Evolutionary conservation across 1,284 basidiomycete genomes (phyloP).

Genomic region (Ceratobasidium sp.): DNA sequence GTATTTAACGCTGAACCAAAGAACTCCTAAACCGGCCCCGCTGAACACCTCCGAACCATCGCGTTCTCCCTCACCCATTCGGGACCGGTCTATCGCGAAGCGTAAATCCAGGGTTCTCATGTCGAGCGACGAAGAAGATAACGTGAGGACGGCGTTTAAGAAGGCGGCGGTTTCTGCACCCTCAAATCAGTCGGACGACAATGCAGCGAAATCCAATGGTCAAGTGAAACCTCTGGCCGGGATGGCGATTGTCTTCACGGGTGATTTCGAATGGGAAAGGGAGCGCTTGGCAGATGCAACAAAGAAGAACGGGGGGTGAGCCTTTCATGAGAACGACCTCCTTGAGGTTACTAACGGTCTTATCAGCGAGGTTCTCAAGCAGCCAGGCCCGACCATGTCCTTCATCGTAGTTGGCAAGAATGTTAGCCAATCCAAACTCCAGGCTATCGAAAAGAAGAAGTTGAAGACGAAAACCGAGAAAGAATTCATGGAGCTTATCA

Average conservation of each 20-base stretch:
- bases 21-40: background rate
- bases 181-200: constrained; percentile 47
- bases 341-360: background rate
- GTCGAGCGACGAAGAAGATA: constrained; percentile 40
- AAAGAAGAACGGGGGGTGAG: constrained; percentile 44
- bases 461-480: constrained; percentile 33
- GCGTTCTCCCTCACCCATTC: constrained; percentile 18
- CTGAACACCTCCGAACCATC: constrained; percentile 2
- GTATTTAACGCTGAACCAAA: background rate
- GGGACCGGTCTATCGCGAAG: constrained; percentile 5
- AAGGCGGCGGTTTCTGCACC: constrained; percentile 46
- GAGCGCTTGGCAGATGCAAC: constrained; percentile 46
- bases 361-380: constrained; percentile 29
- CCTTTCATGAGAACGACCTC: constrained; percentile 45
- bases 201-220: constrained; percentile 46
- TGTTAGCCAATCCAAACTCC: constrained; percentile 44
- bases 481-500: constrained; percentile 44
- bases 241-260: constrained; percentile 30
- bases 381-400: constrained; percentile 44
- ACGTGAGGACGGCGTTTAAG: constrained; percentile 13
- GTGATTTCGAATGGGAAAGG: constrained; percentile 44
- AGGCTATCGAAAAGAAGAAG: constrained; percentile 39
- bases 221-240: constrained; percentile 13
- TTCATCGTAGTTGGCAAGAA: constrained; percentile 44
- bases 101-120: constrained; percentile 38